These are phyloP conservation scores for Prunus yedoensis DNA, from an alignment of 331 rosid species.

Conservation along the genomic window DNA sequence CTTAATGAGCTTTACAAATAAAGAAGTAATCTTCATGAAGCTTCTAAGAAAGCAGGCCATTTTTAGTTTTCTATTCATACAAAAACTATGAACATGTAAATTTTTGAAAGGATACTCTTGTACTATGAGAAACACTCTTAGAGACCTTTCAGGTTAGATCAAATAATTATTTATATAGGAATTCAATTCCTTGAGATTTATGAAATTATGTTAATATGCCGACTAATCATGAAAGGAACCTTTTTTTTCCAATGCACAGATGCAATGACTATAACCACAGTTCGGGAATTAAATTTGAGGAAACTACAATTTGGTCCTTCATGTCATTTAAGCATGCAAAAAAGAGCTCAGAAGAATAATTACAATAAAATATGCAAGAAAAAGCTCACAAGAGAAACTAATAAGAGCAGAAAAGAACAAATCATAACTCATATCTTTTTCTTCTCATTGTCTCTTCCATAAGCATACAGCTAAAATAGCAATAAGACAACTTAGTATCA, in stretches of 20 bases:
- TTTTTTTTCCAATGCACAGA: neutral
- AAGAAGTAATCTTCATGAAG: neutral
- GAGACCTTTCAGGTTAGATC: neutral
- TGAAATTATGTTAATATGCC: neutral
- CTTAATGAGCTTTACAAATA: slow-evolving; percentile 22
- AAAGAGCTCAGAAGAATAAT: neutral
- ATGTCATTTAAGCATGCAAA: neutral
- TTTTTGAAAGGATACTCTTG: neutral
- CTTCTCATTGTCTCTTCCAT: neutral
- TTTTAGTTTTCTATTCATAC: neutral
- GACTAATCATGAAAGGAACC: neutral
- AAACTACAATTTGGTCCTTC: neutral
- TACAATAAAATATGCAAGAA: neutral
- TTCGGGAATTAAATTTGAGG: neutral
- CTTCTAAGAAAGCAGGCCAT: neutral
- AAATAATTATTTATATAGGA: neutral
- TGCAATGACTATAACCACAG: neutral
- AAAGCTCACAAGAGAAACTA: neutral
- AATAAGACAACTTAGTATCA: neutral
- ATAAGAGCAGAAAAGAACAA: neutral
- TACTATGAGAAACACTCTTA: neutral
- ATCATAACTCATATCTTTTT: neutral
- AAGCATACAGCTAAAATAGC: neutral
- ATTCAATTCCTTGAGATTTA: neutral
- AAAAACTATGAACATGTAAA: neutral